Conservation (phyloP, 164 flowering plant genomes). For the Berberis vulgaris region DNA sequence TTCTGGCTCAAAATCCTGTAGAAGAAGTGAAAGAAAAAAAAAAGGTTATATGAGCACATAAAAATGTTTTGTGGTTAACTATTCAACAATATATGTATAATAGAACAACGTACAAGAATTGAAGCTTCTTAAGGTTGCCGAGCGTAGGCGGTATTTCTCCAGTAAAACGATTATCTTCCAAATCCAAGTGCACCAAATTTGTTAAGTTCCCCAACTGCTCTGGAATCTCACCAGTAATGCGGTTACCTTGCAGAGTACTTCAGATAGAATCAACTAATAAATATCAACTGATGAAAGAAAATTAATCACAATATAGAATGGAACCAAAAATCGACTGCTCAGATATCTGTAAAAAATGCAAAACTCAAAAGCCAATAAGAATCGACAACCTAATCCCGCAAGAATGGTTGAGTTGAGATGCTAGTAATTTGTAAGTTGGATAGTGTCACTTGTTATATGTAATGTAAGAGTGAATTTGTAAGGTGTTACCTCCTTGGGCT, state of each 20-base stretch:
- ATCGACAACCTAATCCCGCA: no score
- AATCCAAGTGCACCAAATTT: slow-evolving; percentile 54
- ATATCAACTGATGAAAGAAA: slow-evolving; percentile 2
- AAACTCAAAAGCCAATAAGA: not conserved
- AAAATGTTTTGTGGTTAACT: slow-evolving; percentile 3
- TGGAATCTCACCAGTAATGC: slow-evolving; percentile 79
- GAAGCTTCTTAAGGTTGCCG: slow-evolving; percentile 69
- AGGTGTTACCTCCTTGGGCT: no score
- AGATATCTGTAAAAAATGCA: not conserved
- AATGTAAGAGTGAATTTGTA: no score
- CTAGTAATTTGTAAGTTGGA: no score
- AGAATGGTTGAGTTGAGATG: no score
- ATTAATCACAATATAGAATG: not conserved
- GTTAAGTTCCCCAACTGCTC: slow-evolving; percentile 66
- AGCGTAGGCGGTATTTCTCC: slow-evolving; percentile 83
- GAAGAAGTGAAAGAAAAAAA: slow-evolving; percentile 2
- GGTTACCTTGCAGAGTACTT: slow-evolving; percentile 75
- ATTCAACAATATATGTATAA: not conserved
- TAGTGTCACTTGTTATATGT: no score
- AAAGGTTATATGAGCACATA: slow-evolving; percentile 1
- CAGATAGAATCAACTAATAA: slow-evolving; percentile 16
- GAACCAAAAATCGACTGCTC: not conserved
- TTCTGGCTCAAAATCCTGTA: slow-evolving; percentile 81
- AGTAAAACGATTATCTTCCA: slow-evolving; percentile 55
- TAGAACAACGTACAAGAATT: slow-evolving; percentile 56